phyloP scores from a whole-genome alignment of 257 asterid genomes.

The Solanum pennellii region DNA sequence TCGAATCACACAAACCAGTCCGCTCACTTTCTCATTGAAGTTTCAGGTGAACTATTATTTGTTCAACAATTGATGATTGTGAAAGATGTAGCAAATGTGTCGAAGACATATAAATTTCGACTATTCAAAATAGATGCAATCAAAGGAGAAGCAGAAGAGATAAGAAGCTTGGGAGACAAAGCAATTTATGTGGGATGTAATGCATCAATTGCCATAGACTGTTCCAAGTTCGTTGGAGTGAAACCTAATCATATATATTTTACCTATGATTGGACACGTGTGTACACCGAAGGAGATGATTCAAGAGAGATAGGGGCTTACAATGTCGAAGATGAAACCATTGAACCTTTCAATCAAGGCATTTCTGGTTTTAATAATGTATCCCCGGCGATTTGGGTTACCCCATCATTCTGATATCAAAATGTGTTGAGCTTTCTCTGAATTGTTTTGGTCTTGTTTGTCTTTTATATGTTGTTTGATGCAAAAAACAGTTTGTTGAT shows the following conservation, averaged over 20 bases:
- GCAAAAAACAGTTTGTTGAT: too few species aligned
- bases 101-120: neutral
- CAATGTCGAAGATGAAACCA: neutral
- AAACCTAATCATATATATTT: neutral
- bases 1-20: accelerated
- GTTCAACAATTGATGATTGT: neutral
- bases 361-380: accelerated
- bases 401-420: neutral
- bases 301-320: neutral
- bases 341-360: neutral
- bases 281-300: neutral
- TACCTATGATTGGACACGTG: neutral
- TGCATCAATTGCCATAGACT: neutral
- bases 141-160: neutral
- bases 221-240: neutral
- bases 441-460: neutral
- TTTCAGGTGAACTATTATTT: neutral
- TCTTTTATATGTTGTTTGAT: too few species aligned
- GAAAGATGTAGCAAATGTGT: neutral
- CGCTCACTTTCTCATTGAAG: neutral
- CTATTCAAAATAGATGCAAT: neutral
- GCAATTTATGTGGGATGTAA: neutral
- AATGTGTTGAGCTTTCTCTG: neutral
- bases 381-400: neutral
- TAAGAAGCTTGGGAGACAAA: neutral